Base-by-base conservation (phyloP, 768 basidiomycete genomes). In the Leccinum imitatum region DNA sequence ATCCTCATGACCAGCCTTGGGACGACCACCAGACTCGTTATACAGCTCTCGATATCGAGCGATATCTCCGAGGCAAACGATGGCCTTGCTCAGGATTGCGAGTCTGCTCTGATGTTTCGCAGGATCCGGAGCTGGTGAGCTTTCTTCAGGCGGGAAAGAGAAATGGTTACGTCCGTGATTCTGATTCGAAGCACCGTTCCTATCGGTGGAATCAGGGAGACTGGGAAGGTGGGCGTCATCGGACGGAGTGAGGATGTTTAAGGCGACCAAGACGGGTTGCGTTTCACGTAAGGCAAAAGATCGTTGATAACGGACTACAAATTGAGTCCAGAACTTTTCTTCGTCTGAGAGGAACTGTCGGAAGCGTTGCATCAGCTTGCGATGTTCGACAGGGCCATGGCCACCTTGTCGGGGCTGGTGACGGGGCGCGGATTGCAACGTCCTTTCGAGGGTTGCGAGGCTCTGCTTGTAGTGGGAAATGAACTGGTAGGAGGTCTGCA, bases 1-100 rank as follows among this genome's bases (percentile, higher is more conserved):
- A 41, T 87, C 86, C 63, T 91, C 87, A 44, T 87, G 86, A 17
- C 88, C 87, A 0, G 84, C 87, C 65, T 79, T 83, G 17, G 87
- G 80, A 55, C 87, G 80, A 23, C 87, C 82, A 30, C 84, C 81
- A 53, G 80, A 74, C 63, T 93, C 92, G 67, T 87, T 90, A 67
- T 96, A 97, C 46, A 90, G 85, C 67, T 98, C 95, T 59, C 89
- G 82, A 75, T 99, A 99, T 46, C 97, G 83, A 60, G 94, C 91
- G 52, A 99, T 87, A 69, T 99, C 97, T 11, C 97, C 97, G 9
- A 95, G 82, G 72, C 91, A 96, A 19, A 98, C 87, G 56, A 99
- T 78, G 8, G 90, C 87, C 76, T 96, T 97, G 77, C 87, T 90
- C 47, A 95, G 76, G 48, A 91, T 86, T 10, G 85, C 83, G n/a